Base-by-base conservation (phyloP, 1,284 basidiomycete species). In the Sanghuangporus weigelae region DNA sequence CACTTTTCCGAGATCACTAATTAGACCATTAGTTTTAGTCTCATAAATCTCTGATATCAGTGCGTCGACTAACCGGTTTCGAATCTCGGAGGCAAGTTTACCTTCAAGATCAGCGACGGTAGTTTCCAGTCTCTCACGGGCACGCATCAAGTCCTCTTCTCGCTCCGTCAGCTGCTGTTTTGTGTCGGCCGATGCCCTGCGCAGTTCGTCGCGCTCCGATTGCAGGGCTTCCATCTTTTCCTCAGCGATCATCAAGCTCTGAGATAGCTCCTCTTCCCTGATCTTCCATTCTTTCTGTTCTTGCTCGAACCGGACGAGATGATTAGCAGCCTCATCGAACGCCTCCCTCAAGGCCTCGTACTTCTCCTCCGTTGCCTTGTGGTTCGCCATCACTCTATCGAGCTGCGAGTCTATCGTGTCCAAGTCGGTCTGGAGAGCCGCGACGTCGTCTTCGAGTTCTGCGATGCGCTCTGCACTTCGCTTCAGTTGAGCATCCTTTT, bases 401-500 rank as follows among this genome's bases (percentile, higher is more conserved):
- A 97, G 83, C 71, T 97, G 93, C 8, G 86, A 87, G 70, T 96
- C 94, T 19, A 97, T 80, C 5, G 86, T 81, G 62, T 95, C 93
- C 54, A 98, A 80, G 70, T 98, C 95, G 2, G 81, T 79, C 69
- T 96, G 93, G 23, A 97, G 77, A 1, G 89, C 86, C 1, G 81
- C 78, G 11, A 96, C 82, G 69, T 96, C 94, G 63, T 98, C 94
- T 69, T 93, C 88, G 1, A 98, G 80, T 66, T 94, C 88, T 21
- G 82, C 80, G 72, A 97, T 95, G 39, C 88, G 85, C 69, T 87
- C 87, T 78, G 96, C 96, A 72, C 89, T 91, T 39, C 95, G 82
- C 62, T 92, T 88, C 1, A 98, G 81, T n/a, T 94, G 79, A 11
- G 84, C 77, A 67, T 97, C 93, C 74, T 96, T 96, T 74, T 98